Percentiles rank a stretch among this genome's conserved stretches.
phyloP scores from a whole-genome alignment of 2,329 filamentous ascomycete species.

The Juglanconis juglandina region DNA sequence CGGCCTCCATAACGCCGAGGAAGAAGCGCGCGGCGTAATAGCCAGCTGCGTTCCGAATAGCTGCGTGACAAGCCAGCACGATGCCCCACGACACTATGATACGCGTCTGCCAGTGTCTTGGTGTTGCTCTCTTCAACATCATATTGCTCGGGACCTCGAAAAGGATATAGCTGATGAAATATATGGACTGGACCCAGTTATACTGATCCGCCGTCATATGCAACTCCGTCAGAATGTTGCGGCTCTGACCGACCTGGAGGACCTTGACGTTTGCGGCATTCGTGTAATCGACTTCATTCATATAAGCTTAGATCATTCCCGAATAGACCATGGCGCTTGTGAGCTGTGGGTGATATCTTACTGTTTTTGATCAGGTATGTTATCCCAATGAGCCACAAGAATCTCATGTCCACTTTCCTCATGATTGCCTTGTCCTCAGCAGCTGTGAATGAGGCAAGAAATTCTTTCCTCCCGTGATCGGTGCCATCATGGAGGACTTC shows the following conservation, averaged over 20 bases:
- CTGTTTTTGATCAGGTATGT: constrained; percentile 38
- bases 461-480: constrained; percentile 15
- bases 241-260: constrained; percentile 35
- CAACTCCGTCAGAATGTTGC: constrained; percentile 36
- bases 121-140: constrained; percentile 33
- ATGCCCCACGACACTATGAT: constrained; percentile 37
- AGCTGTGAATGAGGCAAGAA: constrained; percentile 35
- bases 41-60: constrained; percentile 35
- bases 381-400: constrained; percentile 35
- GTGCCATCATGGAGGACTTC: neutral
- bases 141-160: constrained; percentile 39
- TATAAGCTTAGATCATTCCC: too few relatives aligned
- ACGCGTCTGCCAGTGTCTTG: constrained; percentile 33
- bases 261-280: constrained; percentile 41
- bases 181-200: constrained; percentile 38
- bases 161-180: constrained; percentile 37
- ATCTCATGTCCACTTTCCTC: constrained; percentile 36
- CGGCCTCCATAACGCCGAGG: constrained; percentile 39
- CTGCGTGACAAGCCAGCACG: constrained; percentile 35
- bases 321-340: neutral
- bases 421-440: constrained; percentile 37
- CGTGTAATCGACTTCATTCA: constrained; percentile 31
- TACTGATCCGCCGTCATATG: constrained; percentile 38
- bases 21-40: constrained; percentile 38
- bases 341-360: neutral